Evolutionary conservation across 192 early-diverging fungal species (phyloP).

Genomic region (Rhizoclosmatium globosum): DNA sequence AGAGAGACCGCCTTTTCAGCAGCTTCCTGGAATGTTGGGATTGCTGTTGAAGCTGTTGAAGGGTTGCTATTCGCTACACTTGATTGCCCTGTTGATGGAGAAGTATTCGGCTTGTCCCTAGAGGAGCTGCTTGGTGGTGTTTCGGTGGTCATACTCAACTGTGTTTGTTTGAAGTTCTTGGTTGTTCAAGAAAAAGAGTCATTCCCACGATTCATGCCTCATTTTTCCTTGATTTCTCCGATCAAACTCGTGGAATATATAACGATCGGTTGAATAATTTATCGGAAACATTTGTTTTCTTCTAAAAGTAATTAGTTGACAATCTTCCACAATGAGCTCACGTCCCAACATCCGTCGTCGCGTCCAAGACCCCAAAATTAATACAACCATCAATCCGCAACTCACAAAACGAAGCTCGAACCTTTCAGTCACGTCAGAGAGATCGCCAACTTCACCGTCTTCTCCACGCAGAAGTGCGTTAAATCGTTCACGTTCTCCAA

Average conservation of each 20-base stretch:
- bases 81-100: background rate
- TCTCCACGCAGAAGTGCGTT: background rate
- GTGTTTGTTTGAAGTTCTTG: background rate
- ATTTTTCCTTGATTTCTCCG: background rate
- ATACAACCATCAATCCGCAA: background rate
- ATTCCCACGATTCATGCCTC: slow-evolving; percentile 4
- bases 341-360: background rate
- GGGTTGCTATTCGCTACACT: background rate
- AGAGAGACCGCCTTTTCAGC: background rate
- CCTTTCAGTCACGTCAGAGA: background rate
- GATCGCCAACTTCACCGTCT: background rate
- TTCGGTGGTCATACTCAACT: background rate
- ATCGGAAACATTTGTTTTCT: too few species aligned
- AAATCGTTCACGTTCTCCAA: background rate
- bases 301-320: too few species aligned
- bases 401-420: background rate
- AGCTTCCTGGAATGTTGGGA: background rate
- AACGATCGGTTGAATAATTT: too few species aligned
- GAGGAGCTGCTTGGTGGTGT: background rate
- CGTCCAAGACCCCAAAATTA: slow-evolving; percentile 5
- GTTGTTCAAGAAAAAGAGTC: background rate
- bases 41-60: background rate
- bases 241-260: too few species aligned
- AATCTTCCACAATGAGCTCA: background rate
- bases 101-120: too few species aligned